Base-by-base conservation (phyloP, 148 eudicot genomes). In the Diospyros kaki region DNA sequence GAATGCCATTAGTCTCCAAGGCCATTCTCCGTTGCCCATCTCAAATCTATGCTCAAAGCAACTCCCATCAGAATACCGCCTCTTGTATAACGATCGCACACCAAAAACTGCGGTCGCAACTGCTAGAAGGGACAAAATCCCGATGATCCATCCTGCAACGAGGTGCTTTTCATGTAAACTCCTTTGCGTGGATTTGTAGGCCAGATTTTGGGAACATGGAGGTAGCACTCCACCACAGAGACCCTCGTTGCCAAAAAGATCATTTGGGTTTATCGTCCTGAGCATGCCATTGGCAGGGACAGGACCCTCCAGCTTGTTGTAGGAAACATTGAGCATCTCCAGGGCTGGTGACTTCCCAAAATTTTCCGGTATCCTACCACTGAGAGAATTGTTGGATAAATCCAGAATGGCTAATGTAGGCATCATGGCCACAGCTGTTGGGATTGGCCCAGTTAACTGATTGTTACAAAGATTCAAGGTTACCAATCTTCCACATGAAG, bases 1-100 rank as follows among this genome's bases (percentile, higher is more conserved):
- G 76, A 92, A 92, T 55, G 92, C 91, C 92, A 92, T 87, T 61
- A 92, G 68, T 66, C 97, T 90, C 97, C 97, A 92, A 2, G 98
- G 98, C 98, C 96, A 93, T 18, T 81, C 88, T 6, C 89, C 87
- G 15, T 73, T 80, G 13, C 86, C 80, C 51, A 64, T 73, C 68
- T 86, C 92, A 66, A 76, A 83, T 15, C 86, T 89, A 68, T 87
- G 89, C 79, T 86, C 89, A 10, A 91, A 93, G 48, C 96, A 93
- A 45, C 84, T 82, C 8, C 96, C 87, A 13, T 85, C 79, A 1
- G 86, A 81, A 70, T 82, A 83, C 91, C 94, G 91, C 71, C 60
- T 91, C 65, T 66, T 76, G 83, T 89, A 90, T 12, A 89, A 73
- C 51, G 80, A 73, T 59, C 74, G 71, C 15, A 69, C 79, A 0